Evolutionary conservation across 1,139 yeast genomes (phyloP), one percentile per base, ranked within the genome.

Genomic region (Magnusiomyces paraingens): DNA sequence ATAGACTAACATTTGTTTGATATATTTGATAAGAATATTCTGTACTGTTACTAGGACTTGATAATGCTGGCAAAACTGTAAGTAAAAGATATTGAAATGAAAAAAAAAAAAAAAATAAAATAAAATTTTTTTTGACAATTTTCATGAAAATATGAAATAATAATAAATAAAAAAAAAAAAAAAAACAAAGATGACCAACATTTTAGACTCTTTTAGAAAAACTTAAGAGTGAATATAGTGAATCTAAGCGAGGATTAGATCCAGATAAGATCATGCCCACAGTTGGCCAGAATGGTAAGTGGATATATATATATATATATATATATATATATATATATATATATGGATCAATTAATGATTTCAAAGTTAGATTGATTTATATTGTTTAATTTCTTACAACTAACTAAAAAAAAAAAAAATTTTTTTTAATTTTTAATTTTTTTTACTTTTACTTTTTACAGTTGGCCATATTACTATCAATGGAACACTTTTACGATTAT

Each of bases 1-100:
- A 4, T 42, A 22, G n/a, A 12, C n/a, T 21, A 22, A 10, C 8
- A 12, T 3, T 8, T n/a, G 12, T 15, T 15, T 20, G 20, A 32
- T 10, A 12, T n/a, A 15, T 15, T 15, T 20, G 20, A 32, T 10
- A 47, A 73, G 88, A 83, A 66, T 84, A 84, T 64, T 80, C 88
- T 1, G 80, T 93, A 3, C 75, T 93, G 45, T 86, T 93, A 43
- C 74, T 93, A 35, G 99, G 99, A 17, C 78, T 93, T 48, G 98
- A 93, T 69, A 90, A 91, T 73, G 96, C 98, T 0, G 99, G 99
- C 2, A 93, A 93, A 68, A 91, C 98, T 17, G 70, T 68, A 55
- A 46, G 66, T 61, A 15, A 20, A 20, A 18, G 32, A 38, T 3
- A 5, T n/a, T n/a, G 17, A 10, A 38, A 38, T 15, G 12, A 4